A percentile compares a stretch with the other conserved stretches of the same genome.
Conservation (phyloP, 495 filamentous ascomycete genomes). For the Aspergillus homomorphus region DNA sequence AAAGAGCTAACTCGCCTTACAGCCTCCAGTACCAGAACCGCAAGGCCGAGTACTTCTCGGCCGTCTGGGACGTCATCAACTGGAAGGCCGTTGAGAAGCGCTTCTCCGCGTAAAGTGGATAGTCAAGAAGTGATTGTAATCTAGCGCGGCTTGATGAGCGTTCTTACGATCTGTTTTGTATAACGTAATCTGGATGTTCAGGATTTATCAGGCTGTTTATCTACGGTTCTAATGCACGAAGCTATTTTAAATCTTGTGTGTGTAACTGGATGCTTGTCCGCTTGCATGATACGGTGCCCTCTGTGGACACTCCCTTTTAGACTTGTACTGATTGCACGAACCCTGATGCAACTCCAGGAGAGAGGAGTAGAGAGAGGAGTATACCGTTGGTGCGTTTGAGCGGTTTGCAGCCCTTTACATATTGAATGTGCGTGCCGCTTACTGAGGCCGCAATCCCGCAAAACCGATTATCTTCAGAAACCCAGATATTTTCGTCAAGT, state of each 20-base stretch:
- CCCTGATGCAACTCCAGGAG: too few relatives aligned
- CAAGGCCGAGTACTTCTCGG: slow-evolving; percentile 96
- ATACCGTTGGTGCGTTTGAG: too few relatives aligned
- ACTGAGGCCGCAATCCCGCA: too few relatives aligned
- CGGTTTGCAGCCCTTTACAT: too few relatives aligned
- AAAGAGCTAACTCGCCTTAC: slow-evolving; percentile 38
- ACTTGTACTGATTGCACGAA: too few relatives aligned
- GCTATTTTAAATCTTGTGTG: neutral
- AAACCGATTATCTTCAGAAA: slow-evolving; percentile 32
- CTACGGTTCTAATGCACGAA: slow-evolving; percentile 8
- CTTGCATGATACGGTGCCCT: too few relatives aligned
- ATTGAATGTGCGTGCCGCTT: too few relatives aligned
- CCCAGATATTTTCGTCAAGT: slow-evolving; percentile 44
- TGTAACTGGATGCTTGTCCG: too few relatives aligned
- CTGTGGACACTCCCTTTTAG: too few relatives aligned
- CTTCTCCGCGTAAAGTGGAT: slow-evolving; percentile 45
- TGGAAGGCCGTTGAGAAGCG: slow-evolving; percentile 93
- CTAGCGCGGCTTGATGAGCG: slow-evolving; percentile 12
- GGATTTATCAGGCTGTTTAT: slow-evolving; percentile 12
- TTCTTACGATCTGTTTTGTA: slow-evolving; percentile 8
- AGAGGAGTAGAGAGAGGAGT: too few relatives aligned
- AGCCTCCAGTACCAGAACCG: slow-evolving; percentile 96
- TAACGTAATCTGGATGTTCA: slow-evolving; percentile 3
- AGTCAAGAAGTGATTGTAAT: slow-evolving; percentile 5
- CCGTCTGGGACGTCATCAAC: slow-evolving; percentile 97